Evolutionary conservation across 768 basidiomycete species (phyloP).

Genomic region (Suillus discolor): DNA sequence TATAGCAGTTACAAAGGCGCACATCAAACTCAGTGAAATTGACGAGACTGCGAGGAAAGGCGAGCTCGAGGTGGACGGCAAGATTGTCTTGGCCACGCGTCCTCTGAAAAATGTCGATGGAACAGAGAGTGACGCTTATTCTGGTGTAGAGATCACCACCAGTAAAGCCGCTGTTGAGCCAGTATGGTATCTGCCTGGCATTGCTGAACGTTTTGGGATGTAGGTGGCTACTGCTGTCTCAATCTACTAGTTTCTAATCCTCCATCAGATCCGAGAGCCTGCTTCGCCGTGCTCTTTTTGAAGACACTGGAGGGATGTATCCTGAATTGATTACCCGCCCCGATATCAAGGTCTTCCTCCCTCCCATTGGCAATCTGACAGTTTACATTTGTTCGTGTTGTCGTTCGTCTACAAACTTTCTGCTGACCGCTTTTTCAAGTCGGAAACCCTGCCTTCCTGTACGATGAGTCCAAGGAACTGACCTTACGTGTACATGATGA

Average conservation of each 20-base stretch:
- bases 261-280: conserved; percentile 70
- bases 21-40: conserved; percentile 93
- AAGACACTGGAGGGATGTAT: conserved; percentile 96
- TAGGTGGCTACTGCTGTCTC: conserved; percentile 38
- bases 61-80: conserved; percentile 76
- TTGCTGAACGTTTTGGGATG: conserved; percentile 95
- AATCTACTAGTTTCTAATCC: conserved; percentile 1
- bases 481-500: conserved; percentile 93
- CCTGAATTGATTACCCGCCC: conserved; percentile 95
- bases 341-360: conserved; percentile 94
- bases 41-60: conserved; percentile 81
- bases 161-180: conserved; percentile 96
- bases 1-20: conserved; percentile 90
- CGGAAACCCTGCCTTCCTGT: conserved; percentile 79
- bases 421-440: conserved; percentile 44
- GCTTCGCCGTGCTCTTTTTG: conserved; percentile 89
- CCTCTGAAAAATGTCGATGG: conserved; percentile 69
- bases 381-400: conserved; percentile 81
- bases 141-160: conserved; percentile 86
- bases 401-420: conserved; percentile 2
- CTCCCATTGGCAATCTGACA: conserved; percentile 89
- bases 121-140: conserved; percentile 51
- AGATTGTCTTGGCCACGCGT: conserved; percentile 71
- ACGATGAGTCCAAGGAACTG: conserved; percentile 75
- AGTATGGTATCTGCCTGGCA: conserved; percentile 93